Base-by-base conservation (phyloP, 2,329 filamentous ascomycete species). In the Paecilomyces dactylethromorphus region DNA sequence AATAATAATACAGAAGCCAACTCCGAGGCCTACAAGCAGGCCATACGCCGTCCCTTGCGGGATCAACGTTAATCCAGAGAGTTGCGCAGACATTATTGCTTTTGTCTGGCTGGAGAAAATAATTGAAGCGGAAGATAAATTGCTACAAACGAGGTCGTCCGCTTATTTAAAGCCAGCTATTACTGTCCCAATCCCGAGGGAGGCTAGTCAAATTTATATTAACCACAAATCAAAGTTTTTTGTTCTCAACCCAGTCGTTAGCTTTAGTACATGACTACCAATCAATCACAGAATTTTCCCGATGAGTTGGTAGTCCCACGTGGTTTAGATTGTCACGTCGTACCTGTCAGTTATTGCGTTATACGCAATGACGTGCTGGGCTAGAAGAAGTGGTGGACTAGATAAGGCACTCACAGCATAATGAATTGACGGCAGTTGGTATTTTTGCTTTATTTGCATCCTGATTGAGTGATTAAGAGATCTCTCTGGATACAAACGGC, bases 1-100 rank as follows among this genome's bases (percentile, higher is more conserved):
- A 60, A 81, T 81, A 18, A 82, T 74, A 3, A 73, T 68, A 57
- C 75, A 79, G 61, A 82, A 82, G 1, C 78, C 61, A 0, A 82
- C 68, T 1, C 77, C 76, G 5, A 82, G 74, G 6, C 79, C 80
- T 58, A 81, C 73, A 50, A 82, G 74, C 21, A 81, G 68, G 59
- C 79, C 79, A 70, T 81, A 81, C 61, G 73, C 75, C 6, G 68
- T 66, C 24, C 65, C 73, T 56, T 74, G 70, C 1, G 67, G 66
- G 29, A 76, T 63, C 31, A 74, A 66, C n/a, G 15, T 21, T 4
- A 55, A n/a, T n/a, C 56, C 56, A 5, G 45, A 29, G n/a, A 53
- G 21, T 53, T 29, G 51, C 3, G 31, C 24, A 53, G 51, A 26
- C 24, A 29, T 53, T 15, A 21, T 10, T 7, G 24, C 8, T 53